A percentile compares a stretch with the other conserved stretches of the same genome.
Conservation (phyloP, 192 early-diverging fungal genomes). For the Coemansia sp. region DNA sequence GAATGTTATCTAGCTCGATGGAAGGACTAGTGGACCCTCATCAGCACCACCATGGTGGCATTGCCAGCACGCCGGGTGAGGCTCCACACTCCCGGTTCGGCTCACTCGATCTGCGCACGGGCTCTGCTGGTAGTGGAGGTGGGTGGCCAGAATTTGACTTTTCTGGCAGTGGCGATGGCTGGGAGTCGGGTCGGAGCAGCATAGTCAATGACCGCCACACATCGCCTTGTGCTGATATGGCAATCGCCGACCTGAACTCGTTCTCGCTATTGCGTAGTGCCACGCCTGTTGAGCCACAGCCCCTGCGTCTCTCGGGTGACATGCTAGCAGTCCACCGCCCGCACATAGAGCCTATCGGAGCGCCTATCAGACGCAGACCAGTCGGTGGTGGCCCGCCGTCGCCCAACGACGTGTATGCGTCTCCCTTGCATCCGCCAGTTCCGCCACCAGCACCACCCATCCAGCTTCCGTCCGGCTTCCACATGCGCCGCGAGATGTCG, state of each 20-base stretch:
- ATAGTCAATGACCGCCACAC: constrained; percentile 23
- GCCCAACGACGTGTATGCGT: constrained; percentile 11
- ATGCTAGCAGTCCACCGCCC: constrained; percentile 38
- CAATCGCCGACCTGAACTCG: constrained; percentile 10
- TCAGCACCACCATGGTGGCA: neutral
- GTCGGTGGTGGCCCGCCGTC: constrained; percentile 15
- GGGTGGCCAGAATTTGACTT: constrained; percentile 20
- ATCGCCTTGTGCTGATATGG: constrained; percentile 15
- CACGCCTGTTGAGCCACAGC: constrained; percentile 40
- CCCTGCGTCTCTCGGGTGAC: constrained; percentile 35
- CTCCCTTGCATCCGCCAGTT: constrained; percentile 8
- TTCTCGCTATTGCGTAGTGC: constrained; percentile 28
- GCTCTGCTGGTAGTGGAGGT: neutral
- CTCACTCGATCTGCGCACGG: constrained; percentile 15
- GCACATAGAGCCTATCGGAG: constrained; percentile 50
- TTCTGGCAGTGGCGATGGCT: neutral
- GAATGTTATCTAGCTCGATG: constrained; percentile 6
- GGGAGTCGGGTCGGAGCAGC: constrained; percentile 33
- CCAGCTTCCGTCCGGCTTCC: constrained; percentile 4
- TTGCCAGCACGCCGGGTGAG: neutral
- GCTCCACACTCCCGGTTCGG: constrained; percentile 1
- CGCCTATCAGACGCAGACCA: constrained; percentile 29
- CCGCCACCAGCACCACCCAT: constrained; percentile 3
- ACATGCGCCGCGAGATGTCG: constrained; percentile 23
- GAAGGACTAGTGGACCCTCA: neutral